Percentiles rank a stretch among this genome's conserved stretches.
Evolutionary conservation across 2,329 filamentous ascomycete genomes (phyloP).

Genomic region (Pseudopithomyces maydicus): DNA sequence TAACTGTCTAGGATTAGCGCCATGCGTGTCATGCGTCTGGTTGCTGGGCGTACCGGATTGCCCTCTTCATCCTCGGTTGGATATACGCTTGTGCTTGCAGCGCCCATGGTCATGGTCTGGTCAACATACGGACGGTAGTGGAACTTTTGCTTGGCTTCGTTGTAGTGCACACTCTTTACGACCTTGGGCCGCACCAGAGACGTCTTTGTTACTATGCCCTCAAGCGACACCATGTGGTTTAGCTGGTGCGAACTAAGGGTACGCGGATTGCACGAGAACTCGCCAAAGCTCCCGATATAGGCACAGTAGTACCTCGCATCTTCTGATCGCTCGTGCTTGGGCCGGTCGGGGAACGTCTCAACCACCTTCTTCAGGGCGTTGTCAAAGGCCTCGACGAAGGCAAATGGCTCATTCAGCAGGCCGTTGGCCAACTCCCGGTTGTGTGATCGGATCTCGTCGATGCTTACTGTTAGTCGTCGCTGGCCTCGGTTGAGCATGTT

Average conservation of each 20-base stretch:
- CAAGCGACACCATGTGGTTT: constrained; percentile 95
- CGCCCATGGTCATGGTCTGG: constrained; percentile 92
- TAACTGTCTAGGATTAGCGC: constrained; percentile 52
- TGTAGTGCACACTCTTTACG: constrained; percentile 98
- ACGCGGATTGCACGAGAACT: constrained; percentile 91
- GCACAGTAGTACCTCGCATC: constrained; percentile 92
- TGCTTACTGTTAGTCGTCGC: constrained; percentile 63
- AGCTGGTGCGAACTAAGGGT: constrained; percentile 87
- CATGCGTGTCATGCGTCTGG: neutral
- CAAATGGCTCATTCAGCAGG: constrained; percentile 84
- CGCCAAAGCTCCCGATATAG: constrained; percentile 94
- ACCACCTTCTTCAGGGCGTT: constrained; percentile 88
- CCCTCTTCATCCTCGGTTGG: constrained; percentile 92
- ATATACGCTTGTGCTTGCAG: constrained; percentile 89
- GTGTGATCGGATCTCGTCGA: constrained; percentile 91
- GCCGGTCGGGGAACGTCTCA: constrained; percentile 74
- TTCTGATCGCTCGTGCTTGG: constrained; percentile 74
- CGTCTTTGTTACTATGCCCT: constrained; percentile 96
- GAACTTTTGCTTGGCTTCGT: constrained; percentile 83
- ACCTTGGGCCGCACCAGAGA: constrained; percentile 95
- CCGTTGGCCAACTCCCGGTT: constrained; percentile 79
- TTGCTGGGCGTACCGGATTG: constrained; percentile 65
- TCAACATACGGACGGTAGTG: constrained; percentile 90
- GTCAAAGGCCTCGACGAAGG: constrained; percentile 87
- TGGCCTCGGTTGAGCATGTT: constrained; percentile 69